Conservation (phyloP, 352 stramenopile species). For the Phytophthora lateralis region DNA sequence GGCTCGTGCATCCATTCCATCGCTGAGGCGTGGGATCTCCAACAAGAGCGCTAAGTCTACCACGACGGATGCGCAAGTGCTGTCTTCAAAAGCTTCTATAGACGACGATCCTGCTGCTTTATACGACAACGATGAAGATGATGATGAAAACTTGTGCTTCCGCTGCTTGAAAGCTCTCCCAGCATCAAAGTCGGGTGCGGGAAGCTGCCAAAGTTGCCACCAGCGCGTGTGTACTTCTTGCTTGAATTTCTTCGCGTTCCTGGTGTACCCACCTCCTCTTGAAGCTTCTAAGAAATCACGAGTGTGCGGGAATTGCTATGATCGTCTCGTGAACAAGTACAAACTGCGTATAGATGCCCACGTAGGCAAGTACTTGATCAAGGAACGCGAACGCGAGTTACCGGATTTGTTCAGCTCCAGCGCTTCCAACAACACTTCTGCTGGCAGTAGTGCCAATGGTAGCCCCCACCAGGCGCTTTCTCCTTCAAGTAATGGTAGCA, state of each 20-base stretch:
- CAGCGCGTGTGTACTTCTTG: slow-evolving; percentile 66
- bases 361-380: slow-evolving; percentile 74
- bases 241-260: slow-evolving; percentile 64
- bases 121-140: slow-evolving; percentile 50
- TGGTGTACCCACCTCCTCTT: slow-evolving; percentile 69
- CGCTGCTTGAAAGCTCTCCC: slow-evolving; percentile 57
- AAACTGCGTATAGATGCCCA: slow-evolving; percentile 70
- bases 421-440: slow-evolving; percentile 9
- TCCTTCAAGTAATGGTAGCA: slow-evolving; percentile 15
- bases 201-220: slow-evolving; percentile 62
- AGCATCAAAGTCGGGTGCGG: slow-evolving; percentile 17
- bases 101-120: slow-evolving; percentile 29
- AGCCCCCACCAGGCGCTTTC: slow-evolving; percentile 8
- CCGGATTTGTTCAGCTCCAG: slow-evolving; percentile 29
- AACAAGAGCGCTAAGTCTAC: slow-evolving; percentile 29
- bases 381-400: slow-evolving; percentile 39
- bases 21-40: slow-evolving; percentile 33
- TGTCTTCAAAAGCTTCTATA: slow-evolving; percentile 21
- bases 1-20: slow-evolving; percentile 36
- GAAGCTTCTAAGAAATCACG: slow-evolving; percentile 66
- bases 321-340: slow-evolving; percentile 65
- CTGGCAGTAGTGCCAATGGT: slow-evolving; percentile 8
- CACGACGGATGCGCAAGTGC: slow-evolving; percentile 16
- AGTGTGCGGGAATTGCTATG: slow-evolving; percentile 74
- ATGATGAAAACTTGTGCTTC: slow-evolving; percentile 69